A percentile compares a stretch with the other conserved stretches of the same genome.
Evolutionary conservation across 192 early-diverging fungal genomes (phyloP).

Genomic region (Geranomyces variabilis): DNA sequence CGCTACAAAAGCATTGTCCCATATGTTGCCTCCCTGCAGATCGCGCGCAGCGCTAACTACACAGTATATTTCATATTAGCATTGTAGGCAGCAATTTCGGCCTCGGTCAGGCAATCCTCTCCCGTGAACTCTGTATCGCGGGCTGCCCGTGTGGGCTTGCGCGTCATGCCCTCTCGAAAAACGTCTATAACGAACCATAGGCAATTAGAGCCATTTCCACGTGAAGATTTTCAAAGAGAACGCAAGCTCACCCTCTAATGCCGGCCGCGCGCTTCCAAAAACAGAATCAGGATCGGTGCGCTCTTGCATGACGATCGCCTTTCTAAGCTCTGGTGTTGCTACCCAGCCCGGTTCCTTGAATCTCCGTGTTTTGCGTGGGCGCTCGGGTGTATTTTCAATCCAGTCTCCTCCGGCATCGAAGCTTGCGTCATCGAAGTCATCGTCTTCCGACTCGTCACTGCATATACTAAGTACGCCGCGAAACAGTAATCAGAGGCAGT

Average conservation of each 20-base stretch:
- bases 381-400: background rate
- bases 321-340: conserved; percentile 23
- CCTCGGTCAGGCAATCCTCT: conserved; percentile 18
- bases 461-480: too few species aligned
- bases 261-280: conserved; percentile 25
- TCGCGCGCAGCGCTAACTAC: too few species aligned
- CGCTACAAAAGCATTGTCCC: too few species aligned
- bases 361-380: conserved; percentile 9
- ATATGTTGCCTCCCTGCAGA: too few species aligned
- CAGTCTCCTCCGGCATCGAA: background rate
- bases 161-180: conserved; percentile 26
- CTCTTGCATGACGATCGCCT: conserved; percentile 14
- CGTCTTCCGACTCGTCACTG: conserved; percentile 8
- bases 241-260: conserved; percentile 26
- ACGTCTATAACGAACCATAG: conserved; percentile 15
- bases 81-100: conserved; percentile 28
- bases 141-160: conserved; percentile 14
- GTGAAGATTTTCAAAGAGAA: background rate
- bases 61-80: conserved; percentile 12
- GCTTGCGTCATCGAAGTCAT: background rate
- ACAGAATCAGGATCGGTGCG: conserved; percentile 23
- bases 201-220: background rate
- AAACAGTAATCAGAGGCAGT: too few species aligned
- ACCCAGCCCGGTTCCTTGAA: conserved; percentile 23
- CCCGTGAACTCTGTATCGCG: conserved; percentile 19